Evolutionary conservation across 208 protist genomes (phyloP).

Genomic region (Wallacemonas sp.): DNA sequence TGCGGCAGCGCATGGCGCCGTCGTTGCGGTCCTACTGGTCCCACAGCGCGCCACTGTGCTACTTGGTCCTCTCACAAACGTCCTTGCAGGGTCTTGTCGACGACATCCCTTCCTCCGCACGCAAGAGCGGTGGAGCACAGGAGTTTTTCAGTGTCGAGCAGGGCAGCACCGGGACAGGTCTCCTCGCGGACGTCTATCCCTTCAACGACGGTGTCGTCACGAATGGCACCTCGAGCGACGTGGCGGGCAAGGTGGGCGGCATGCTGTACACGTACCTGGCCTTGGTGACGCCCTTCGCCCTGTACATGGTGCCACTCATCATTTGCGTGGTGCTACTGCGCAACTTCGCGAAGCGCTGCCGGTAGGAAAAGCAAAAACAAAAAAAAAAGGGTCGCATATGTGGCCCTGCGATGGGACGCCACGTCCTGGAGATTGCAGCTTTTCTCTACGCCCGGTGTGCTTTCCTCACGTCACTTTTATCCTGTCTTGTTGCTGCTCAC

Average conservation of each 20-base stretch:
- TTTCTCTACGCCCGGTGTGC: too few species aligned
- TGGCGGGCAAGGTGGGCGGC: constrained; percentile 7
- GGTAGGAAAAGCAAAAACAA: not conserved
- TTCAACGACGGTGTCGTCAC: not conserved
- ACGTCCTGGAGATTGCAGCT: too few species aligned
- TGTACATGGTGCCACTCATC: constrained; percentile 11
- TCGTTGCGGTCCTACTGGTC: constrained; percentile 3
- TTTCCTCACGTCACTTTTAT: too few species aligned
- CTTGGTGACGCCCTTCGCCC: not conserved
- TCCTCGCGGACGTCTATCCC: constrained; percentile 4
- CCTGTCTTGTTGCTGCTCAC: too few species aligned
- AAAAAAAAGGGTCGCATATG: too few species aligned
- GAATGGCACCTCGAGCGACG: not conserved
- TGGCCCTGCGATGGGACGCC: too few species aligned
- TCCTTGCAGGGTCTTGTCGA: not conserved
- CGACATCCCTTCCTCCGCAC: not conserved
- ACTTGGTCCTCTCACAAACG: not conserved
- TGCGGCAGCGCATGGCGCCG: not conserved
- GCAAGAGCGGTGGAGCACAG: too few species aligned
- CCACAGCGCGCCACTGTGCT: not conserved
- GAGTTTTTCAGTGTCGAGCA: not conserved
- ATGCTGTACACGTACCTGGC: constrained; percentile 1
- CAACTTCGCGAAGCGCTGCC: constrained; percentile 13
- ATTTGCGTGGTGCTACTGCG: constrained; percentile 16
- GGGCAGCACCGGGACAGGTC: not conserved